Percentiles rank a stretch among this genome's conserved stretches.
phyloP scores from a whole-genome alignment of 352 stramenopile genomes.

The Pythium brachiatum region DNA sequence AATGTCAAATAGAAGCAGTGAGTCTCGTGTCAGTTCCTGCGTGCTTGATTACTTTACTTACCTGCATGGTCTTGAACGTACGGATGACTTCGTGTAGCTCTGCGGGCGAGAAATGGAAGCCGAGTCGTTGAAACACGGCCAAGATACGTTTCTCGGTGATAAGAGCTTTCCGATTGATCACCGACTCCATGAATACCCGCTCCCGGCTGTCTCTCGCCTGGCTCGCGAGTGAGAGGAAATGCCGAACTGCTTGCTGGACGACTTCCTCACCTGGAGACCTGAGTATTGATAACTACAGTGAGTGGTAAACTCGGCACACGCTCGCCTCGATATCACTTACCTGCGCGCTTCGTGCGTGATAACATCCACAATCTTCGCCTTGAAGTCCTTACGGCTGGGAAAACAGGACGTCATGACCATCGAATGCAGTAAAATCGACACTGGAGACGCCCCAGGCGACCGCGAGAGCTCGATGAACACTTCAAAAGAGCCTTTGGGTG shows the following conservation, averaged over 20 bases:
- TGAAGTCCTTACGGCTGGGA: constrained; percentile 45
- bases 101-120: constrained; percentile 47
- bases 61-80: constrained; percentile 52
- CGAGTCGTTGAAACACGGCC: constrained; percentile 48
- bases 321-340: too few species aligned
- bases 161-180: constrained; percentile 60
- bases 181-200: constrained; percentile 52
- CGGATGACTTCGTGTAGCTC: constrained; percentile 49
- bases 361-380: constrained; percentile 51
- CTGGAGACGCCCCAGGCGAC: constrained; percentile 14
- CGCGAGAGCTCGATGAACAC: constrained; percentile 45
- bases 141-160: constrained; percentile 59
- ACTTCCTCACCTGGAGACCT: constrained; percentile 56
- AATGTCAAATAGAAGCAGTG: not conserved
- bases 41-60: too few species aligned
- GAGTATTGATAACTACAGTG: not conserved
- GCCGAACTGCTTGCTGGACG: constrained; percentile 51
- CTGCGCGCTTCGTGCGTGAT: constrained; percentile 61
- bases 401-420: constrained; percentile 51
- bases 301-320: not conserved
- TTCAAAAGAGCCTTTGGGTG: constrained; percentile 48
- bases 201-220: constrained; percentile 46
- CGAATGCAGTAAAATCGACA: constrained; percentile 51
- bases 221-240: constrained; percentile 51
- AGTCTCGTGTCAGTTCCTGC: too few species aligned